These are phyloP conservation scores for Aspergillus eucalypticola DNA, from an alignment of 2,329 filamentous ascomycete genomes.

Conservation along the genomic window DNA sequence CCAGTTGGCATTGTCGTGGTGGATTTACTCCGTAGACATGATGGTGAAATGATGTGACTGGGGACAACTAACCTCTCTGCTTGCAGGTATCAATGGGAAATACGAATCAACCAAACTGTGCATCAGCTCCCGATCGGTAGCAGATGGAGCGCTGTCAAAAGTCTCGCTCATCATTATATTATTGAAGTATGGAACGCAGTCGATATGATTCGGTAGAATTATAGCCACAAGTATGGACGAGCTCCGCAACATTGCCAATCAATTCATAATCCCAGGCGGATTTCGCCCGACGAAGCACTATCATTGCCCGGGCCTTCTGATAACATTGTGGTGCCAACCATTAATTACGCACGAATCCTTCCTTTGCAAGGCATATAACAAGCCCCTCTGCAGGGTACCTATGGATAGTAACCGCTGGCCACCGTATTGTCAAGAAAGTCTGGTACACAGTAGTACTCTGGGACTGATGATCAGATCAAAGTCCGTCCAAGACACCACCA, in stretches of 20 bases:
- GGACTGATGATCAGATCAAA: neutral
- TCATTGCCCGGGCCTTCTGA: neutral
- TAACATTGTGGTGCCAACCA: neutral
- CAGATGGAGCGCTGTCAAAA: constrained; percentile 2
- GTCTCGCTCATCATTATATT: neutral
- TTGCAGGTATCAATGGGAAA: neutral
- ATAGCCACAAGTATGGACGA: constrained; percentile 5
- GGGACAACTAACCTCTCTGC: neutral
- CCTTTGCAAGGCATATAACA: neutral
- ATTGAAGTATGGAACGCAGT: neutral
- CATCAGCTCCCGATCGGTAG: neutral
- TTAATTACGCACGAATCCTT: constrained; percentile 1
- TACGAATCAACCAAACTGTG: neutral
- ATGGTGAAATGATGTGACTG: constrained; percentile 9
- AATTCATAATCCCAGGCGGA: constrained; percentile 5
- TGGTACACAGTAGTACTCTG: neutral
- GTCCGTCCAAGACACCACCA: neutral
- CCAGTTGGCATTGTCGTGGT: neutral
- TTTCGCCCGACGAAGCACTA: constrained; percentile 10
- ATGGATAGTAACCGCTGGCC: neutral
- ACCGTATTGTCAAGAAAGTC: neutral
- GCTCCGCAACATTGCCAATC: constrained; percentile 12
- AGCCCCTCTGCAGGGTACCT: neutral
- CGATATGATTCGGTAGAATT: constrained; percentile 7
- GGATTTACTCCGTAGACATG: neutral